Base-by-base conservation (phyloP, 495 filamentous ascomycete species). In the Hyaloscypha bicolor region DNA sequence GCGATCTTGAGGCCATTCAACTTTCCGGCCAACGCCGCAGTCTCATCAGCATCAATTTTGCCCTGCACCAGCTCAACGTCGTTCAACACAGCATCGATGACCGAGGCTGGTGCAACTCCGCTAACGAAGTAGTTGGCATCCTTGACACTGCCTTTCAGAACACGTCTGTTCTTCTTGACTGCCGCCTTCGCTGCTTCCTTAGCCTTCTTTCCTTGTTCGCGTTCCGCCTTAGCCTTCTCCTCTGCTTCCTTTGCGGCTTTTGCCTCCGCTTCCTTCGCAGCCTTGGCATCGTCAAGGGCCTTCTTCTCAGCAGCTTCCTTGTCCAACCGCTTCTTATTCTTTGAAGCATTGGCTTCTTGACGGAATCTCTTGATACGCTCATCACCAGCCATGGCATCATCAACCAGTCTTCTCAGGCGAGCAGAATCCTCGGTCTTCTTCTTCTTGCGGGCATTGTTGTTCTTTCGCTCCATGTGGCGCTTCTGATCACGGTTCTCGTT, bases 401-500 rank as follows among this genome's bases (percentile, higher is more conserved):
- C 96, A 39, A 99, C 87, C 55, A 98, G 79, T 78, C 92, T 89
- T 70, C 94, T 87, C 66, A 98, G 86, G 72, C 95, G 92, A 39
- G 91, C 86, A 71, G 89, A 96, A 79, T 99, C 95, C 86, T 99
- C 95, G 22, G 88, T 91, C 93, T 99, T 99, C 86, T 92, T 95
- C 92, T 98, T 98, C 79, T 94, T 93, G 76, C 95, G 92, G 45
- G 93, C 90, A 76, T 97, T 97, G 82, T 92, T 87, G 81, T 99
- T 99, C 88, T 99, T 99, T 73, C 93, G 89, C 84, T 99, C 96
- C 66, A 93, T 86, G 81, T 97, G 93, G 57, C 95, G 92, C 85
- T 97, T 97, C 85, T 99, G 95, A 81, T 98, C 93, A 77, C 95
- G 92, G 86, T 93, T 96, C 83, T 97, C 95, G 80, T 92, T 95